These are phyloP conservation scores for Polyporus tsugae DNA, from an alignment of 1,284 basidiomycete genomes.

Conservation along the genomic window DNA sequence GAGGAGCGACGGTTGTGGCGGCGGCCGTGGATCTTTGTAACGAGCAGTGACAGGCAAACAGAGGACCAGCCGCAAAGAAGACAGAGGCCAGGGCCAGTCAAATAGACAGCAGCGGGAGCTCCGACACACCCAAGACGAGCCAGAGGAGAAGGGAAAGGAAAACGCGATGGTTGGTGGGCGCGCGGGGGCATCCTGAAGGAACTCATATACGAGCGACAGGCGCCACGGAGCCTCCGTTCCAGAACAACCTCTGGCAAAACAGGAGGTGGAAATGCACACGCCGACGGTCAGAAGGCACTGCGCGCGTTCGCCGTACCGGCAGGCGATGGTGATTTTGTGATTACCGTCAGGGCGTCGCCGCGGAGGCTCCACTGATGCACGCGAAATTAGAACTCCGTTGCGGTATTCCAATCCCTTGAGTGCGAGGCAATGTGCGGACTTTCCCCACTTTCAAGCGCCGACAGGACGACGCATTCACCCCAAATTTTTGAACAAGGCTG, in stretches of 20 bases:
- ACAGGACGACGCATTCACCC: neutral
- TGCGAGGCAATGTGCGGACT: neutral
- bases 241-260: slow-evolving; percentile 5
- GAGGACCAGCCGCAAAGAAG: neutral
- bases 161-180: neutral
- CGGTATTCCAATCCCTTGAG: neutral
- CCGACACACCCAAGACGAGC: slow-evolving; percentile 9
- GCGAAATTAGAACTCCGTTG: neutral
- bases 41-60: neutral
- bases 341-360: neutral
- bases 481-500: neutral
- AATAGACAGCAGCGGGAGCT: neutral
- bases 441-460: neutral
- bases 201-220: slow-evolving; percentile 8
- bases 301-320: neutral
- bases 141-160: slow-evolving; percentile 6
- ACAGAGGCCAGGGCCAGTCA: neutral
- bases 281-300: neutral
- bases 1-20: neutral
- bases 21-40: neutral
- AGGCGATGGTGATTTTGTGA: neutral
- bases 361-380: neutral
- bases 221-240: slow-evolving; percentile 7
- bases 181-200: slow-evolving; percentile 9
- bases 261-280: neutral